Base-by-base conservation (phyloP, 2,329 filamentous ascomycete species). In the Colletotrichum shisoi region DNA sequence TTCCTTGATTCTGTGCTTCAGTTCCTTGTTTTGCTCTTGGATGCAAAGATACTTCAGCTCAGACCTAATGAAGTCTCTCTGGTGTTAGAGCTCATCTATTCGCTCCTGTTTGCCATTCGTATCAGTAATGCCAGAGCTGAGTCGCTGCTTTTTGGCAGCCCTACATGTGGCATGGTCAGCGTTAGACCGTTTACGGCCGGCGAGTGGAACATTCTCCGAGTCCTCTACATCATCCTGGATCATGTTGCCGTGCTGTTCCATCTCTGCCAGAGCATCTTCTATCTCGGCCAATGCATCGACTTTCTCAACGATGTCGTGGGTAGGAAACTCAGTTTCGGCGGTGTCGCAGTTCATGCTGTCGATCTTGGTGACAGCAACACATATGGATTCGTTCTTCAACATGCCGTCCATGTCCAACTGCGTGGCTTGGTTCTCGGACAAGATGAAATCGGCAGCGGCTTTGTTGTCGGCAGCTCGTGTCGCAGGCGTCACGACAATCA, bases 391-490 rank as follows among this genome's bases (percentile, higher is more conserved):
- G 0, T 21, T 11, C 4, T 58, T 52, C 12, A 71, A n/a, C 27
- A 63, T 67, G 6, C 62, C 67, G 11, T 71, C 63, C 3, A 70
- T 57, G 17, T 69, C 57, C 19, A 72, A 31, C n/a, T 62, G 61
- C 4, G 66, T 34, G 4, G 67, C 51, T 2, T 71, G 57, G 3
- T 67, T 48, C 4, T 65, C 58, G 5, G 64, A 48, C 3, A 72
- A 42, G 3, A 70, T 62, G 15, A 70, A 27, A 0, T 66, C 65
- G 15, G 56, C 60, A 4, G 70, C 71, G 4, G 71, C 68, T 5
- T 52, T 60, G 48, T 70, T 72, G 49, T 72, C 71, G 1, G 57
- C 56, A 4, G 69, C 71, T 34, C 70, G 40, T 15, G 65, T 49
- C 1, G 69, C 62, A 3, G 67, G 66, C 1, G 70, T 64, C 1